These are phyloP conservation scores for Eragrostis tef DNA, from an alignment of 202 grass and related monocot species.

Conservation along the genomic window DNA sequence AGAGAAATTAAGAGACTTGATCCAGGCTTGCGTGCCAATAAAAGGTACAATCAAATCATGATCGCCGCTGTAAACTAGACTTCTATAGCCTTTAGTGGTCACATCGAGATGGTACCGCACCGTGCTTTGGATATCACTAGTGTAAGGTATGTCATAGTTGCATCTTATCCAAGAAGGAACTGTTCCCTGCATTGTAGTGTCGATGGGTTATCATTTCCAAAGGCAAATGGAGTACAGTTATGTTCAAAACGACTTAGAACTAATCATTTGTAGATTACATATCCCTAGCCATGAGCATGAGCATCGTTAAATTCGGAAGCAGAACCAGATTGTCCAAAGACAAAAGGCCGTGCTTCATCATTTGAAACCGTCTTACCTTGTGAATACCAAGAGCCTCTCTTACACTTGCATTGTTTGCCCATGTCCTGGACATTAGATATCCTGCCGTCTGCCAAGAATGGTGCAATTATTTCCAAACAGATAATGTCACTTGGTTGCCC, in stretches of 20 bases:
- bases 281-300: not conserved
- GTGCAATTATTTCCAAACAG: not conserved
- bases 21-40: constrained; percentile 64
- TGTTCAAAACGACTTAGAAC: not conserved
- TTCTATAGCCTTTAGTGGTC: constrained; percentile 62
- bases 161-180: constrained; percentile 64
- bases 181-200: constrained; percentile 57
- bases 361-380: constrained; percentile 43
- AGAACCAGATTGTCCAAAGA: not conserved
- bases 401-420: constrained; percentile 68
- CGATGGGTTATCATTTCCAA: not conserved
- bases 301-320: not conserved
- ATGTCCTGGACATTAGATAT: constrained; percentile 54
- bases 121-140: constrained; percentile 46
- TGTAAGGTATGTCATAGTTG: constrained; percentile 48
- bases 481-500: not conserved
- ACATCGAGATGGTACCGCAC: constrained; percentile 62
- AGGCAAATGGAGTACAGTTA: not conserved
- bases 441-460: constrained; percentile 52
- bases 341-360: not conserved
- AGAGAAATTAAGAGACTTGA: constrained; percentile 65
- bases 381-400: constrained; percentile 65
- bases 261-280: not conserved
- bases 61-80: constrained; percentile 63
- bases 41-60: constrained; percentile 52